Percentiles rank a stretch among this genome's conserved stretches.
Evolutionary conservation across 305 asterid species (phyloP).

Genomic region (Solanum hybrid): DNA sequence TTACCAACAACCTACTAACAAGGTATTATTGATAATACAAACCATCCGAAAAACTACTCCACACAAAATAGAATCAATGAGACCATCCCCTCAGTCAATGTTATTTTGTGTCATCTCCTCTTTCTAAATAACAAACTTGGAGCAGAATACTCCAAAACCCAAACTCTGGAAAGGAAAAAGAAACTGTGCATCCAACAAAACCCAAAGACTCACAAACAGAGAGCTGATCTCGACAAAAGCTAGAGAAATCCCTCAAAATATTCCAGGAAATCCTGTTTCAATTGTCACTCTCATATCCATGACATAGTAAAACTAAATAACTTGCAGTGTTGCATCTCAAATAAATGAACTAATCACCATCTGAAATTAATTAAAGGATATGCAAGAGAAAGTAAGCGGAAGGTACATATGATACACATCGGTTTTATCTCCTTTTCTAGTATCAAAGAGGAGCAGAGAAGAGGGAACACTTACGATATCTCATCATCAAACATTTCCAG

Average conservation of each 20-base stretch:
- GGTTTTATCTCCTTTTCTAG: neutral
- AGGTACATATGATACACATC: neutral
- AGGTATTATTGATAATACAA: neutral
- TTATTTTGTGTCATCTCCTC: neutral
- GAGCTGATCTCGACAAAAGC: neutral
- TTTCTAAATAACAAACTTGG: neutral
- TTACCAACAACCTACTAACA: neutral
- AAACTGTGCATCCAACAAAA: neutral
- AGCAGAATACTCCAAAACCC: neutral
- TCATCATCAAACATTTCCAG: slow-evolving; percentile 40
- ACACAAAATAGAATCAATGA: neutral
- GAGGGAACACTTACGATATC: slow-evolving; percentile 40
- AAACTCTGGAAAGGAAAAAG: neutral
- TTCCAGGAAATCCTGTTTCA: neutral
- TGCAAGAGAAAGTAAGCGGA: neutral
- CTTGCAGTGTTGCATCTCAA: neutral
- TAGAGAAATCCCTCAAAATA: neutral
- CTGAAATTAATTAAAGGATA: neutral
- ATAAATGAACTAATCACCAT: neutral
- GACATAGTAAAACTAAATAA: neutral
- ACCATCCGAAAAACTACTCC: neutral
- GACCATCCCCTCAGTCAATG: neutral
- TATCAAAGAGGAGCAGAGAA: neutral
- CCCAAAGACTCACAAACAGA: neutral
- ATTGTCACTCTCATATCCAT: neutral